Base-by-base conservation (phyloP, 2,329 filamentous ascomycete species). In the Trichoderma sp. region DNA sequence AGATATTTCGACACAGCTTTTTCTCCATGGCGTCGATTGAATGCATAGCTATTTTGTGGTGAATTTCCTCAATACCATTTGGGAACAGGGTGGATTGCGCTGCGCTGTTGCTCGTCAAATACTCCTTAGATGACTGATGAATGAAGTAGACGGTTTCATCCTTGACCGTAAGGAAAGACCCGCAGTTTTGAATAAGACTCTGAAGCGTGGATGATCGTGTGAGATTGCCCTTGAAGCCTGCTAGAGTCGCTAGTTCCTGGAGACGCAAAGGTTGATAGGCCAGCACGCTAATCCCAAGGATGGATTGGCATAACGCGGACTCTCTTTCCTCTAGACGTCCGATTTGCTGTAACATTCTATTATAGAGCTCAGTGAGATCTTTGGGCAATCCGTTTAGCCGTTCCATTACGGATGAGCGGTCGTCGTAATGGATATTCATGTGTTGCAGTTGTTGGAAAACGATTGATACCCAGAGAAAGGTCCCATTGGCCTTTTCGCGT, bases 51-150 rank as follows among this genome's bases (percentile, higher is more conserved):
- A 68, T 57, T 1, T 25, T n/a, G 19, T 32, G 29, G 37, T 68
- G 66, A 48, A 52, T n/a, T 2, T 15, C 4, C 2, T 9, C 15
- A 8, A 13, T 9, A 74, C 54, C 22, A 17, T 34, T 25, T 8
- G 54, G 13, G 35, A 58, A 58, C 7, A 58, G 22, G 3, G 13
- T 6, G 1, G 54, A 39, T 2, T n/a, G 19, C 2, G 76, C 65
- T 80, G 9, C 2, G 10, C 22, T 8, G 13, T 25, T 45, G 32
- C 58, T 66, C 68, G 73, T 58, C 9, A 82, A 68, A 68, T 83
- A 82, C 4, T 83, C 80, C 69, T 82, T 81, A 1, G 79, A 81
- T 6, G 80, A 82, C 60, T 81, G 76, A 69, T 84, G 80, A 1
- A 83, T 74, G 69, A 81, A 77, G 64, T 73, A 79, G 9, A 83